Evolutionary conservation across 306 rosid genomes (phyloP).

Genomic region (Boehmeria nivea): DNA sequence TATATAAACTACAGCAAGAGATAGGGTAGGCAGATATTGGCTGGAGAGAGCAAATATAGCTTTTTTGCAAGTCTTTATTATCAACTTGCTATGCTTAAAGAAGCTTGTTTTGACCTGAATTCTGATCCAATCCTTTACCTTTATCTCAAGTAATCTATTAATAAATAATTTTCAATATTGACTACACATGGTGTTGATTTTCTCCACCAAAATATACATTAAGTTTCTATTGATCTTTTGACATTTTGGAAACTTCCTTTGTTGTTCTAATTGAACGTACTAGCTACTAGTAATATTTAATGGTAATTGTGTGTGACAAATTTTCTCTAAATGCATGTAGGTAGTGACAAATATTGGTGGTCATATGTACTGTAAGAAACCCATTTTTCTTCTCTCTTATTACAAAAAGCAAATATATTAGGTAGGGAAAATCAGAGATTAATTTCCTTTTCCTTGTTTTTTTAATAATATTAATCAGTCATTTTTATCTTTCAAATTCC

Average conservation of each 20-base stretch:
- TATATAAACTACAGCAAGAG: no score
- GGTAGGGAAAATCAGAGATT: conserved; percentile 10
- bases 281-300: conserved; percentile 2
- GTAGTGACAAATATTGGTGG: neutral
- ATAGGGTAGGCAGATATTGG: neutral
- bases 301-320: neutral
- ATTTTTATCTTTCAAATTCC: neutral
- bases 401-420: conserved; percentile 1
- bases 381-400: neutral
- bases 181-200: conserved; percentile 20
- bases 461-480: neutral
- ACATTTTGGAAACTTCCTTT: conserved; percentile 15
- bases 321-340: neutral
- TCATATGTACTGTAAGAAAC: conserved; percentile 1
- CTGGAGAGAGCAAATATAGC: conserved; percentile 22
- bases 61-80: conserved; percentile 37
- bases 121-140: conserved; percentile 36
- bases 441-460: neutral
- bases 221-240: conserved; percentile 16
- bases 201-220: conserved; percentile 7
- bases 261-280: neutral
- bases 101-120: conserved; percentile 45
- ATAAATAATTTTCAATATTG: conserved; percentile 28
- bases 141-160: conserved; percentile 34
- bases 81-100: conserved; percentile 38